These are phyloP conservation scores for Nakazawaea ishiwadae DNA, from an alignment of 805 yeast genomes.

Conservation along the genomic window DNA sequence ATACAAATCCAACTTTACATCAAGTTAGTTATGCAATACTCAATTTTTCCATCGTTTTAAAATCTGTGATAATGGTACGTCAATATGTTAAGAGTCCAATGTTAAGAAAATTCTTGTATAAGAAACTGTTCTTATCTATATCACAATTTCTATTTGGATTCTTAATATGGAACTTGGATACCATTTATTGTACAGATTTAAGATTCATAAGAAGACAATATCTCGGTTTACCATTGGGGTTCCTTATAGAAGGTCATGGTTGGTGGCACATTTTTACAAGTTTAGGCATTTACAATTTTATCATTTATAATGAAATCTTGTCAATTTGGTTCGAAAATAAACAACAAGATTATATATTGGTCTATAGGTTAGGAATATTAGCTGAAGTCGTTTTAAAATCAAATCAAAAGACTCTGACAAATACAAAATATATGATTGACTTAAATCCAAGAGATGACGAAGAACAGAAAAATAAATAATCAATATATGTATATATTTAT, in stretches of 20 bases:
- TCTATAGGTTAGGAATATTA: constrained; percentile 51
- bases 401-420: constrained; percentile 9
- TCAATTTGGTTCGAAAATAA: constrained; percentile 55
- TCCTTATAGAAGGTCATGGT: constrained; percentile 81
- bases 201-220: constrained; percentile 50
- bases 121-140: constrained; percentile 56
- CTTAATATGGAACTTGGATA: constrained; percentile 81
- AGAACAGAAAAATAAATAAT: no score
- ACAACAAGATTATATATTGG: constrained; percentile 47
- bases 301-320: constrained; percentile 70
- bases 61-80: constrained; percentile 47
- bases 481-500: neutral
- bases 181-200: constrained; percentile 64
- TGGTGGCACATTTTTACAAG: constrained; percentile 94
- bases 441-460: no score
- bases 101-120: constrained; percentile 45
- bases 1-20: constrained; percentile 77
- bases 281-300: constrained; percentile 75
- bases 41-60: constrained; percentile 59
- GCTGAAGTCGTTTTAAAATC: constrained; percentile 40
- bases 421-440: neutral
- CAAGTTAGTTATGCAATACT: constrained; percentile 76
- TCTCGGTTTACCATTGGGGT: constrained; percentile 79
- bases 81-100: constrained; percentile 45
- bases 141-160: constrained; percentile 65